These are phyloP conservation scores for Rhizopogon salebrosus DNA, from an alignment of 768 basidiomycete species.

Conservation along the genomic window DNA sequence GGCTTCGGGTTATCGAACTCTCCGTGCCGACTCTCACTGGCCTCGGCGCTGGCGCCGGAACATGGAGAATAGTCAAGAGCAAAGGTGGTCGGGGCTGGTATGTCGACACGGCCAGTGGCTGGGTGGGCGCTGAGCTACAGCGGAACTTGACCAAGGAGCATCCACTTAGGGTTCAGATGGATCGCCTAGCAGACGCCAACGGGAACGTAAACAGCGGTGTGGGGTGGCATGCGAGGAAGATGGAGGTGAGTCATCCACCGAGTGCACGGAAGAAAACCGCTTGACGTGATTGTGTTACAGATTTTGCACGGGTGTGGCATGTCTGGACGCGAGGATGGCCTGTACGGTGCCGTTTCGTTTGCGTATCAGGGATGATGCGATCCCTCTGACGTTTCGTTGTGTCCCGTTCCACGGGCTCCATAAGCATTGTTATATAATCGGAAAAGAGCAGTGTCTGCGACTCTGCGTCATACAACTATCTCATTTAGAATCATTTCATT, in stretches of 20 bases:
- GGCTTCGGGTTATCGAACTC: constrained; percentile 84
- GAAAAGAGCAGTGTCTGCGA: background rate
- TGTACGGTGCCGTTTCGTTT: constrained; percentile 92
- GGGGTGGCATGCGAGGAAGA: constrained; percentile 95
- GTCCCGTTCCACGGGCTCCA: background rate
- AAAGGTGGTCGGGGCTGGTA: constrained; percentile 97
- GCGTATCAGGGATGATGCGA: constrained; percentile 75
- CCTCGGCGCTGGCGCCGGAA: constrained; percentile 72
- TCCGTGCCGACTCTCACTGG: constrained; percentile 63
- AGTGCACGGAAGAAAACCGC: background rate
- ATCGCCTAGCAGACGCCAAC: constrained; percentile 69
- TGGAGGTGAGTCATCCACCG: constrained; percentile 65
- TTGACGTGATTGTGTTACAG: constrained; percentile 30
- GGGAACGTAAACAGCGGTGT: constrained; percentile 89
- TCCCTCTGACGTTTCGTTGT: background rate
- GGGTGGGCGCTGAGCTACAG: constrained; percentile 53
- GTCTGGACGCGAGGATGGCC: constrained; percentile 86
- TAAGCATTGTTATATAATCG: background rate
- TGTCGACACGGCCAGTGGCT: constrained; percentile 82
- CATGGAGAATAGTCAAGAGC: constrained; percentile 87
- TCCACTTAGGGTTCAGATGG: constrained; percentile 66
- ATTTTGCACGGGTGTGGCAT: constrained; percentile 86
- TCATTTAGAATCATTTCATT: background rate
- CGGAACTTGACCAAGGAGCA: constrained; percentile 58
- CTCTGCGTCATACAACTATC: background rate